Evolutionary conservation across 2,329 filamentous ascomycete genomes (phyloP), one percentile per base, ranked within the genome.

Genomic region (Botrytis tulipae): DNA sequence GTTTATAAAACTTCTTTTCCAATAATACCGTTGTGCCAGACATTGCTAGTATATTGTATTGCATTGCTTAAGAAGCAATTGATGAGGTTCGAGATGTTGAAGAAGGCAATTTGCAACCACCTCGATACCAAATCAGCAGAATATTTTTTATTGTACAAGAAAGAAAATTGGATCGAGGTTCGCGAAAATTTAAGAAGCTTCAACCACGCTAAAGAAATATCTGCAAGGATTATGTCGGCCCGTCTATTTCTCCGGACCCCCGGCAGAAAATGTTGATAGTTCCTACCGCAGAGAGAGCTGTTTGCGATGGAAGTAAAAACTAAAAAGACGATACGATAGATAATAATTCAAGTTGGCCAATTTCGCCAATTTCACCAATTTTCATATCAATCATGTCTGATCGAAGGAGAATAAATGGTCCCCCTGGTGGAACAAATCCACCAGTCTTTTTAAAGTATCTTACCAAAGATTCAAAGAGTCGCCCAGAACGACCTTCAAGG

Each of bases 351-450:
- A 12, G 16, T 51, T 35, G 35, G 32, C 25, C 40, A 42, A 16
- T 42, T 42, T 42, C 12, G 18, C 20, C 44, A 46, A 40, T 44
- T 51, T 20, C 42, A 61, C 32, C 71, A 29, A 46, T 44, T 32
- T 42, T 68, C 20, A 57, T 40, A 20, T 42, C 73, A 78, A 78
- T 78, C 73, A 94, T 95, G 92, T 86, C 92, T 73, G 96, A 99
- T 82, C 90, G 95, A 82, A 91, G 95, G 84, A 90, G 96, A 79
- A 90, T 97, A 77, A 98, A 98, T 83, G 94, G 94, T 8, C 96
- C 96, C 10, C 86, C 90, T 59, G 93, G 93, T 71, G 89, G 89
- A 42, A 98, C 94, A 14, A 84, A 87, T 48, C 88, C 94, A 25
- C 93, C 94, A 1, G 84, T 94, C 5, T 98, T 91, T 80, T 87